Evolutionary conservation across 1,139 yeast species (phyloP), one percentile per base, ranked within the genome.

Genomic region (Zygosaccharomyces pseudobailii): DNA sequence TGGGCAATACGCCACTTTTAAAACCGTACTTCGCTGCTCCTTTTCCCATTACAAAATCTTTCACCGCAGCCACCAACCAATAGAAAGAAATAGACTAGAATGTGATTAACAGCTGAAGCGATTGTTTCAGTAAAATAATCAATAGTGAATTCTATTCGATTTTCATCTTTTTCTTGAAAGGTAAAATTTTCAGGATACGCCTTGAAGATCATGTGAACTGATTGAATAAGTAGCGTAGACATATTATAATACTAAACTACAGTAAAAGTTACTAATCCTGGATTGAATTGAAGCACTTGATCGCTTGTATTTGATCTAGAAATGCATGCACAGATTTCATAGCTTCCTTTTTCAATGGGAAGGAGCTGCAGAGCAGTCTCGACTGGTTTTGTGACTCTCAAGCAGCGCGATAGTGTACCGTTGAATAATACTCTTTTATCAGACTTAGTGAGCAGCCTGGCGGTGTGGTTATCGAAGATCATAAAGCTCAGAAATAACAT

Each of bases 1-100:
- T 75, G 44, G 97, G 97, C 56, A 89, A 75, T 42, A 87, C 73
- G 63, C 97, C 96, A 46, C 94, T 84, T 69, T 85, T 85, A 54
- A 69, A 71, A 3, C 78, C 79, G 51, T 67, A 70, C 53, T 71
- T 72, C 9, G 74, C 72, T 28, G 68, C 66, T 45, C 74, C 71
- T 56, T 72, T 74, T 50, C 74, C 76, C 79, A 74, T 74, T 36
- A 36, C 35, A 30, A 19, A 23, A 22, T n/a, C 22, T 38, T 28
- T 17, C 24, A 28, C 41, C 30, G 33, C 33, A 28, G 19, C 10
- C 33, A n/a, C 19, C 17, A n/a, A 30, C 13, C 33, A 9, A 13
- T 13, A 13, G 17, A 13, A 13, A 13, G 17, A 13, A 13, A 13
- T 13, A 13, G 17, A 13, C 17, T 13, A 13, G 17, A 13, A 13